These are phyloP conservation scores for Schizosaccharomyces cryophilus DNA, from an alignment of 805 yeast genomes.

Conservation along the genomic window DNA sequence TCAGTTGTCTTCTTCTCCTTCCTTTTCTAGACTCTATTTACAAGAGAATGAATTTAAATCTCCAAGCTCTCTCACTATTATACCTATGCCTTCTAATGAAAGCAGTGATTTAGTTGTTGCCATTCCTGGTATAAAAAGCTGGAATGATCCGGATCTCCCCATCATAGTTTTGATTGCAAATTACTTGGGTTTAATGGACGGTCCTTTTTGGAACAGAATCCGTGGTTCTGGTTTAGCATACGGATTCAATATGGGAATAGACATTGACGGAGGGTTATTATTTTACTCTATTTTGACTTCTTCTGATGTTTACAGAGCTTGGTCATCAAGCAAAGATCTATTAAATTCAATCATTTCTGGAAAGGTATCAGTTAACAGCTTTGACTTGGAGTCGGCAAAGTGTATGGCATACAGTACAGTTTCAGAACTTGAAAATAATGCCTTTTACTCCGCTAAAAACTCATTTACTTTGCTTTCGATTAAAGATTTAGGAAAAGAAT, in stretches of 20 bases:
- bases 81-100: neutral
- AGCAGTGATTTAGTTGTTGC: neutral
- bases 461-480: neutral
- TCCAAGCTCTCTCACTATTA: neutral
- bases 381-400: neutral
- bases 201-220: conserved; percentile 90
- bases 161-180: conserved; percentile 51
- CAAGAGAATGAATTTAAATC: neutral
- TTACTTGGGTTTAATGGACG: conserved; percentile 67
- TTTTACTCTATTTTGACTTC: conserved; percentile 55
- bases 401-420: neutral
- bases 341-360: neutral
- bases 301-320: conserved; percentile 46
- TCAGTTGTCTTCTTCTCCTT: neutral
- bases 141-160: conserved; percentile 34
- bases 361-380: neutral
- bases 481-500: neutral
- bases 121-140: conserved; percentile 14
- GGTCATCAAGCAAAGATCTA: neutral
- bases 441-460: neutral
- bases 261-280: conserved; percentile 42
- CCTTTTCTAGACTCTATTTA: neutral
- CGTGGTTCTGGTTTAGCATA: conserved; percentile 89
- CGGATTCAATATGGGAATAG: conserved; percentile 43
- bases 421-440: neutral